Conservation (phyloP, 257 asterid genomes). For the Mentha longifolia region DNA sequence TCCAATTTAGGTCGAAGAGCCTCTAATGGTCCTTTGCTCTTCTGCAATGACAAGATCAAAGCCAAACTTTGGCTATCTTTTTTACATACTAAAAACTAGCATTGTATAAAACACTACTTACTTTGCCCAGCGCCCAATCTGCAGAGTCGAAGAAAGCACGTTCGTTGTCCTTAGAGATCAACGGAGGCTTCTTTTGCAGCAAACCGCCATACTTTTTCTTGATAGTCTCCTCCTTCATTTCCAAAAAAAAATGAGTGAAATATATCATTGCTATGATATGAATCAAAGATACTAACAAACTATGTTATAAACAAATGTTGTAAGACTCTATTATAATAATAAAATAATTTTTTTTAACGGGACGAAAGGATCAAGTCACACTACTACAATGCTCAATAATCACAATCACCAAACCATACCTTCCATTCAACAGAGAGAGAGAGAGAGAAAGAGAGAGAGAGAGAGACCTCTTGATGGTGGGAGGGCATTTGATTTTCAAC, state of each 20-base stretch:
- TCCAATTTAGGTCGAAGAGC: constrained; percentile 83
- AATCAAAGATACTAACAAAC: background rate
- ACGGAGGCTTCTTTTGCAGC: constrained; percentile 62
- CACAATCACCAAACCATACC: background rate
- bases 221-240: constrained; percentile 59
- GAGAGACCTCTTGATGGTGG: constrained; percentile 45
- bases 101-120: constrained; percentile 15
- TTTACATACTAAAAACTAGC: too few relatives aligned
- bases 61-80: too few relatives aligned
- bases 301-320: too few relatives aligned
- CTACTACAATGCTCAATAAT: constrained; percentile 2
- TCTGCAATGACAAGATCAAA: constrained; percentile 35
- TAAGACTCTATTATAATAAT: too few relatives aligned
- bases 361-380: too few relatives aligned
- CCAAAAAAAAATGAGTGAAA: constrained; percentile 22
- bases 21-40: constrained; percentile 76
- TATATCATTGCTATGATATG: background rate
- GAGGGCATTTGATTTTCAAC: constrained; percentile 37
- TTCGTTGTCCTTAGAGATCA: constrained; percentile 80
- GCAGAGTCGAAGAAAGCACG: constrained; percentile 94
- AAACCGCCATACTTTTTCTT: constrained; percentile 81
- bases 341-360: too few relatives aligned
- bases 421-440: background rate
- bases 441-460: too few relatives aligned
- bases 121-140: constrained; percentile 93